These are phyloP conservation scores for Schizopora paradoxa DNA, from an alignment of 1,284 basidiomycete genomes.

Conservation along the genomic window DNA sequence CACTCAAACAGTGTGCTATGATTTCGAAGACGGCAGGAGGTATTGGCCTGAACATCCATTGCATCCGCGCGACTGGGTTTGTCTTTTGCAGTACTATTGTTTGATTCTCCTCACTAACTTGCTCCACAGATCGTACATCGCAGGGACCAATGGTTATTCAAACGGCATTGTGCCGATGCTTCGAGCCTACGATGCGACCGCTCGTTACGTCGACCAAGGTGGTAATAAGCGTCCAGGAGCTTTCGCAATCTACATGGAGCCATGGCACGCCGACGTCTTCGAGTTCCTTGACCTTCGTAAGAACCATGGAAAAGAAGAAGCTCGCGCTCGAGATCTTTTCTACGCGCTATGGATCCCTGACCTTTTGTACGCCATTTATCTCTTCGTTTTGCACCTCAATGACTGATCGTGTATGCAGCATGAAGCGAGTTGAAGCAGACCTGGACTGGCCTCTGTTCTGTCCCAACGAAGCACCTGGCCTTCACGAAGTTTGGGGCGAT, in stretches of 20 bases:
- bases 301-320: slow-evolving; percentile 99
- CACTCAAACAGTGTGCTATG: slow-evolving; percentile 97
- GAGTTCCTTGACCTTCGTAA: slow-evolving; percentile 98
- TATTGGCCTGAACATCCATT: slow-evolving; percentile 95
- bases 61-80: slow-evolving; percentile 93
- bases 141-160: slow-evolving; percentile 95
- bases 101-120: slow-evolving; percentile 19
- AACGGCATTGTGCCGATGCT: slow-evolving; percentile 99
- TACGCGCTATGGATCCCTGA: slow-evolving; percentile 98
- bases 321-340: slow-evolving; percentile 95
- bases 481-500: slow-evolving; percentile 87
- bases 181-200: slow-evolving; percentile 96
- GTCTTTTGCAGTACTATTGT: slow-evolving; percentile 35
- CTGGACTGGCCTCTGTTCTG: slow-evolving; percentile 97
- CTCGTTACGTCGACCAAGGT: slow-evolving; percentile 98
- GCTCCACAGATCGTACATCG: slow-evolving; percentile 69
- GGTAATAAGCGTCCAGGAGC: slow-evolving; percentile 99
- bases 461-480: slow-evolving; percentile 90
- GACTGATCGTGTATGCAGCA: slow-evolving; percentile 41
- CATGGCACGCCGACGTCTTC: slow-evolving; percentile 97
- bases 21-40: slow-evolving; percentile 99
- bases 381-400: background rate
- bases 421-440: slow-evolving; percentile 88
- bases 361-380: slow-evolving; percentile 69
- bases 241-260: slow-evolving; percentile 96